Conservation (phyloP, 169 alveolate genomes). For the Plasmodium coatneyi region DNA sequence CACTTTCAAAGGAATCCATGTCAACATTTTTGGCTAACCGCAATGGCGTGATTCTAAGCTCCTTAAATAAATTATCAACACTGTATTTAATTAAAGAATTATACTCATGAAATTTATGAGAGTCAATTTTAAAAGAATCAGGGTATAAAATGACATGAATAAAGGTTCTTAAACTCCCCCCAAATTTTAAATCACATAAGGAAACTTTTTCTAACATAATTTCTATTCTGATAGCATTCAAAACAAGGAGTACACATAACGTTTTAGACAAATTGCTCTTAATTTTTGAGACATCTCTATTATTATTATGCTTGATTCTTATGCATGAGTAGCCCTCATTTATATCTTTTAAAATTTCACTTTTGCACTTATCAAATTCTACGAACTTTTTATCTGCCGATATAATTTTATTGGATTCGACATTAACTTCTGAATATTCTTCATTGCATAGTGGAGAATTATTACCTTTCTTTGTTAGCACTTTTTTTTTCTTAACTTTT, state of each 20-base stretch:
- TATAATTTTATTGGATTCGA: slow-evolving; percentile 11
- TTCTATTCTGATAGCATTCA: slow-evolving; percentile 68
- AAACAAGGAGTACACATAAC: slow-evolving; percentile 43
- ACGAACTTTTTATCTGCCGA: slow-evolving; percentile 50
- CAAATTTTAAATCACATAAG: slow-evolving; percentile 55
- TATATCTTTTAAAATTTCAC: slow-evolving; percentile 69
- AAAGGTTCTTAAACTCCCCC: slow-evolving; percentile 64
- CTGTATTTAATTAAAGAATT: slow-evolving; percentile 58
- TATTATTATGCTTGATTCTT: slow-evolving; percentile 65
- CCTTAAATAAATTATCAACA: slow-evolving; percentile 56
- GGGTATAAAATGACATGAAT: slow-evolving; percentile 72
- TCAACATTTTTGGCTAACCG: slow-evolving; percentile 41
- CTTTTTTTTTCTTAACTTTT: slow-evolving; percentile 43
- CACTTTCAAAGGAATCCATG: slow-evolving; percentile 21
- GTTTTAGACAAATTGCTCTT: slow-evolving; percentile 55
- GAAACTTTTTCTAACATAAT: slow-evolving; percentile 52
- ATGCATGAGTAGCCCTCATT: slow-evolving; percentile 70
- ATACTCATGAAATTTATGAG: slow-evolving; percentile 70
- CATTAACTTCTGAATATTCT: background rate
- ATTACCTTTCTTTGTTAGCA: slow-evolving; percentile 9
- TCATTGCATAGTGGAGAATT: slow-evolving; percentile 28
- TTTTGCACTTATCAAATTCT: slow-evolving; percentile 30
- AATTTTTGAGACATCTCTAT: slow-evolving; percentile 45
- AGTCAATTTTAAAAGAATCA: slow-evolving; percentile 60
- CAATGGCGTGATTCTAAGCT: slow-evolving; percentile 46